These are phyloP conservation scores for Xerocomus minutiporus DNA, from an alignment of 1,284 basidiomycete species.

Conservation along the genomic window DNA sequence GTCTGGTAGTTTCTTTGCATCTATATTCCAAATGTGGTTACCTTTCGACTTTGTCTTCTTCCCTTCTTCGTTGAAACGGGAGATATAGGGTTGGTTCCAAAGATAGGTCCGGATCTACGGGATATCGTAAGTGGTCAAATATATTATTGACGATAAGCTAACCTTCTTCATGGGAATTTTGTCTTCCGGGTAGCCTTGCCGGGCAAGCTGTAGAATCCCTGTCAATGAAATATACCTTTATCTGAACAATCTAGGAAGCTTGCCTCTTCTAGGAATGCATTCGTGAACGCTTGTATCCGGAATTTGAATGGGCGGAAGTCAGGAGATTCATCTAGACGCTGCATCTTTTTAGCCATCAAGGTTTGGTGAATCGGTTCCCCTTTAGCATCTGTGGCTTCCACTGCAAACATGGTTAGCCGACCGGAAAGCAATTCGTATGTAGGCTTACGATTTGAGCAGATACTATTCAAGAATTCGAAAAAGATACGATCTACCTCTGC, in stretches of 20 bases:
- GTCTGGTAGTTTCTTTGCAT: conserved; percentile 79
- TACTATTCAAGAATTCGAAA: conserved; percentile 81
- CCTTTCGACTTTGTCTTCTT: conserved; percentile 99
- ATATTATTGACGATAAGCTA: conserved; percentile 23
- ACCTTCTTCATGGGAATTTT: conserved; percentile 89
- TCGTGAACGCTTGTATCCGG: conserved; percentile 97
- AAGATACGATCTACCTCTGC: conserved; percentile 86
- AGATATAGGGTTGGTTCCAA: conserved; percentile 91
- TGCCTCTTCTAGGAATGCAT: conserved; percentile 92
- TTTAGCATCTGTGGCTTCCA: conserved; percentile 89
- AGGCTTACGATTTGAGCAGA: conserved; percentile 86
- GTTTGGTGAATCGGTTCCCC: conserved; percentile 98
- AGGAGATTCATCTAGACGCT: conserved; percentile 87
- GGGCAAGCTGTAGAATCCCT: conserved; percentile 53
- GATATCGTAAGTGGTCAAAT: conserved; percentile 18
- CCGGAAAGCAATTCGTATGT: conserved; percentile 4
- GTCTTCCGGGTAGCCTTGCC: conserved; percentile 77
- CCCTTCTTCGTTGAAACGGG: conserved; percentile 97
- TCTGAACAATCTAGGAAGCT: conserved; percentile 20
- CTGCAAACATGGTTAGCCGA: conserved; percentile 40
- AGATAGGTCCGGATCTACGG: conserved; percentile 90
- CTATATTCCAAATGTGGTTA: conserved; percentile 99
- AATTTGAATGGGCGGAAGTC: conserved; percentile 99
- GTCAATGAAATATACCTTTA: conserved; percentile 14
- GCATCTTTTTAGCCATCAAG: conserved; percentile 98